These are phyloP conservation scores for Kwoniella sp. DNA, from an alignment of 768 basidiomycete genomes.

Conservation along the genomic window DNA sequence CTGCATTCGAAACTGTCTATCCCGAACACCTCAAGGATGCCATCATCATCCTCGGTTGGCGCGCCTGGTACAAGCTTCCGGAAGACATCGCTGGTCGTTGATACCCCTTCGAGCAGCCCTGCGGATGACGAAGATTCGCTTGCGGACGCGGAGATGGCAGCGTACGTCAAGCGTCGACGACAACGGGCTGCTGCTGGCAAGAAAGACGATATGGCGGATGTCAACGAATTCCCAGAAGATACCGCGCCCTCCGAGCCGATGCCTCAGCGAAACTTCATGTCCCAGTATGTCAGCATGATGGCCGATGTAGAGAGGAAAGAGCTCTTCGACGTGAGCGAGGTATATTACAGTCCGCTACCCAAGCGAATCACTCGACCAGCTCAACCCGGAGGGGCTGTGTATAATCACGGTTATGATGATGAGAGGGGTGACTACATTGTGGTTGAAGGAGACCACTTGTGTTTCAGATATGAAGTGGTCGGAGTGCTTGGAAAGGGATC, in stretches of 20 bases:
- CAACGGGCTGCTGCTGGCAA: conserved; percentile 78
- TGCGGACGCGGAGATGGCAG: conserved; percentile 96
- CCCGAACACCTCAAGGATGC: conserved; percentile 30
- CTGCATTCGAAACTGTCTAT: conserved; percentile 48
- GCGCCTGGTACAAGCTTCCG: conserved; percentile 35
- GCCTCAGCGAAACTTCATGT: conserved; percentile 63
- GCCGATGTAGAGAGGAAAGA: conserved; percentile 90
- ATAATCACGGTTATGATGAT: conserved; percentile 96
- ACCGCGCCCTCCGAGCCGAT: conserved; percentile 68
- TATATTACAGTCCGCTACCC: conserved; percentile 64
- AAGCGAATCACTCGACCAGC: conserved; percentile 28
- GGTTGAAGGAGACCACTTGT: conserved; percentile 86
- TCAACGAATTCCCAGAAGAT: conserved; percentile 92
- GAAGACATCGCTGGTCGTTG: conserved; percentile 27
- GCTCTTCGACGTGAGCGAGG: conserved; percentile 78
- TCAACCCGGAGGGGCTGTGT: conserved; percentile 52
- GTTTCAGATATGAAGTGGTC: conserved; percentile 93
- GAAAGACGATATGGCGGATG: conserved; percentile 81
- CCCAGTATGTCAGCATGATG: conserved; percentile 64
- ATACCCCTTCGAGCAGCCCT: conserved; percentile 36
- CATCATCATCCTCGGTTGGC: conserved; percentile 47
- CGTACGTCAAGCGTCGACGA: conserved; percentile 87
- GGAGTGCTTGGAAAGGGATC: conserved; percentile 96
- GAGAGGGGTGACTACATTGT: conserved; percentile 96
- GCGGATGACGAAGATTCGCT: conserved; percentile 57